Evolutionary conservation across 2,329 filamentous ascomycete species (phyloP).

Genomic region (Cucurbitaria berberidis): DNA sequence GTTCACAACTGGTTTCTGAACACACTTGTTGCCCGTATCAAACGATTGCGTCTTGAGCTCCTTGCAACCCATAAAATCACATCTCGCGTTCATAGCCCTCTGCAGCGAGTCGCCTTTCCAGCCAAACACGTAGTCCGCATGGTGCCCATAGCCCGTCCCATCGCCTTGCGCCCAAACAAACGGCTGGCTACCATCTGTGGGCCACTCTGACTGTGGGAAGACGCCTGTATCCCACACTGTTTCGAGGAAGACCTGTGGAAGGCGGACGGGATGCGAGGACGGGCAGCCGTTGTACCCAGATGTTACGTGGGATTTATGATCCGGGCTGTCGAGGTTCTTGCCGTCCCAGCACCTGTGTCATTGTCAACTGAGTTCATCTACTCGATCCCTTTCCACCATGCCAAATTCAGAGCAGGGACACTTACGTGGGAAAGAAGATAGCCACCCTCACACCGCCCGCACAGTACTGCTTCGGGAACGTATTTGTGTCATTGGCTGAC

Average conservation of each 20-base stretch:
- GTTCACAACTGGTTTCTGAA: not conserved
- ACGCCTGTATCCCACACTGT: slow-evolving; percentile 39
- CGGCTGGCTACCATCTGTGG: slow-evolving; percentile 30
- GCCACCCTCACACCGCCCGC: slow-evolving; percentile 31
- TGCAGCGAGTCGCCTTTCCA: slow-evolving; percentile 39
- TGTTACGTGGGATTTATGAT: slow-evolving; percentile 61
- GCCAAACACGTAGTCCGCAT: slow-evolving; percentile 38
- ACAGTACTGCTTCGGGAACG: slow-evolving; percentile 31
- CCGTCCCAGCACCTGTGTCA: slow-evolving; percentile 52
- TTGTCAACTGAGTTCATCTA: no score
- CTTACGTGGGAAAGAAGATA: slow-evolving; percentile 25
- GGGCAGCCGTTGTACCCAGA: slow-evolving; percentile 32
- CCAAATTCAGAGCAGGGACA: not conserved
- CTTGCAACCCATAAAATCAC: slow-evolving; percentile 31
- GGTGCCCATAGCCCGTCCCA: slow-evolving; percentile 33
- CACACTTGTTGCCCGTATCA: slow-evolving; percentile 28
- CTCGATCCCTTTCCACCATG: no score
- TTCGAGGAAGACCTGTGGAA: slow-evolving; percentile 42
- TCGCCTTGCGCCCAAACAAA: slow-evolving; percentile 36
- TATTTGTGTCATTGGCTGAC: slow-evolving; percentile 1
- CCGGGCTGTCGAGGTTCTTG: slow-evolving; percentile 56
- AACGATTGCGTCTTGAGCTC: slow-evolving; percentile 27
- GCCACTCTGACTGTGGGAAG: slow-evolving; percentile 34
- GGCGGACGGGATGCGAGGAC: slow-evolving; percentile 34
- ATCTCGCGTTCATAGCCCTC: slow-evolving; percentile 29